These are phyloP conservation scores for Hanseniaspora occidentalis DNA, from an alignment of 805 yeast genomes.

Conservation along the genomic window DNA sequence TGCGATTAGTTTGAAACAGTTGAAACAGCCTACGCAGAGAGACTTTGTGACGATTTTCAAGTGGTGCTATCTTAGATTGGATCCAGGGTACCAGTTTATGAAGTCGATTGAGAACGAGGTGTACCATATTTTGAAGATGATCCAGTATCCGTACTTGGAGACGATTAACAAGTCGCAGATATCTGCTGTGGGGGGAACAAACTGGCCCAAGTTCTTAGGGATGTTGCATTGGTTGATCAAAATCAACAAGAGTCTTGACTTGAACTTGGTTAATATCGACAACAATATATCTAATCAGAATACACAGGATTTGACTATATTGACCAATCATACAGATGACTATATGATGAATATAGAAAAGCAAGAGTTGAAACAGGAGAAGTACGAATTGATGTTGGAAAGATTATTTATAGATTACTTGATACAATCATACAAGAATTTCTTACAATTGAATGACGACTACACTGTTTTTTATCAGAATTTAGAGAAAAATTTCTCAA, in stretches of 20 bases:
- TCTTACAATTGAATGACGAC: slow-evolving; percentile 53
- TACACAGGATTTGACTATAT: slow-evolving; percentile 20
- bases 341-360: slow-evolving; percentile 18
- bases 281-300: slow-evolving; percentile 15
- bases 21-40: slow-evolving; percentile 74
- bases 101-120: slow-evolving; percentile 67
- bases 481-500: slow-evolving; percentile 42
- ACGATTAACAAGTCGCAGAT: slow-evolving; percentile 74
- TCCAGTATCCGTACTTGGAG: slow-evolving; percentile 73
- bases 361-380: slow-evolving; percentile 21
- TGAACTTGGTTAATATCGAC: slow-evolving; percentile 14
- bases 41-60: slow-evolving; percentile 71
- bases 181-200: slow-evolving; percentile 82
- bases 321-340: slow-evolving; percentile 9
- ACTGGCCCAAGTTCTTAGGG: slow-evolving; percentile 76
- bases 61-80: slow-evolving; percentile 64
- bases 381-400: slow-evolving; percentile 27
- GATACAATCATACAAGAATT: slow-evolving; percentile 53
- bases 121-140: slow-evolving; percentile 45
- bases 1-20: slow-evolving; percentile 48
- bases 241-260: slow-evolving; percentile 34
- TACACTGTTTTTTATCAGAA: slow-evolving; percentile 41
- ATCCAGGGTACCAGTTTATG: slow-evolving; percentile 63
- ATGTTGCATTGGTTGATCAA: slow-evolving; percentile 74
- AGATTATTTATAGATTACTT: slow-evolving; percentile 47